Base-by-base conservation (phyloP, 176 grass and related monocot species). In the Musa troglodytarum region DNA sequence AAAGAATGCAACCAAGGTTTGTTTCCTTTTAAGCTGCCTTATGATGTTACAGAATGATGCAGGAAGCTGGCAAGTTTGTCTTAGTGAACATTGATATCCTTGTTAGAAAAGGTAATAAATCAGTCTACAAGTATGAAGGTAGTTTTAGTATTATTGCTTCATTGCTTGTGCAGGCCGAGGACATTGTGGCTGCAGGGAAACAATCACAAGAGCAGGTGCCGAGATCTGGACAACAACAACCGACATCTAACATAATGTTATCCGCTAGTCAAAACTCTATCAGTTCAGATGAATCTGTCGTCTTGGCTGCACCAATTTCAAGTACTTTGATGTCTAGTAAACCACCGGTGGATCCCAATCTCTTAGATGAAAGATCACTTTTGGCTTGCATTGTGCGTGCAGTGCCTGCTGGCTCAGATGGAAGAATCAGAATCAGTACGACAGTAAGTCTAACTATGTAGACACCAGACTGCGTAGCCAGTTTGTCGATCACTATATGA, bases 321-420 rank as follows among this genome's bases (percentile, higher is more conserved):
- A 63, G 70, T 82, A 73, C 79, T 72, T 11, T 72, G 14, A 54
- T 84, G 73, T 77, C 81, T 75, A 52, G 20, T 29, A 66, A 66
- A 67, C 28, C 64, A 83, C 73, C 17, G 11, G 15, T 88, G 78
- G 90, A 98, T n/a, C 82, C 85, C 68, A 68, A 81, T 75, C 81
- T 94, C 72, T 54, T 99, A 63, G 95, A 94, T 25, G 90, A 99
- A 78, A 89, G 88, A 86, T 89, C 83, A 50, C 90, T 99, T 81
- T 72, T 99, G 49, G 88, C 88, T 74, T 99, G 90, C 82, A 99
- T 94, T 65, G 95, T 99, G n/a, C 95, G 95, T 73, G 86, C 95
- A 49, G 86, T 94, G 78, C 95, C 95, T 78, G 82, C 88, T 81
- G 91, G 86, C 55, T 49, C 83, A 76, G 89, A 87, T 76, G 82